These are phyloP conservation scores for Torulaspora pretoriensis DNA, from an alignment of 1,139 yeast genomes.

Conservation along the genomic window DNA sequence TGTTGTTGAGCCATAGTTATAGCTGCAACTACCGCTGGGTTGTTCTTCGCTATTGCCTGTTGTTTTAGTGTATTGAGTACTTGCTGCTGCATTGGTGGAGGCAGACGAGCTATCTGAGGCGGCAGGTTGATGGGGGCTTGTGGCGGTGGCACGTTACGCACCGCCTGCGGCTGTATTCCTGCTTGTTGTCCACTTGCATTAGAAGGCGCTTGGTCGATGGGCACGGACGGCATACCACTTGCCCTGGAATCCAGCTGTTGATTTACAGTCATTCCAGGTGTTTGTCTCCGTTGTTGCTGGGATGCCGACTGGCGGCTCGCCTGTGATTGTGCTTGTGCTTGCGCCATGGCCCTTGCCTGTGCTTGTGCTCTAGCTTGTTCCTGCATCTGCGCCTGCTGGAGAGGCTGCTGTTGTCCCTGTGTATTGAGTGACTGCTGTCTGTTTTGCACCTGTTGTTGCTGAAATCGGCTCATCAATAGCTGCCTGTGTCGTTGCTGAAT, in stretches of 20 bases:
- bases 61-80: constrained; percentile 32
- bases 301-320: constrained; percentile 18
- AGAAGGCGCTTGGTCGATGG: constrained; percentile 19
- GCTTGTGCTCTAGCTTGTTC: constrained; percentile 10
- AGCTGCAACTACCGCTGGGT: constrained; percentile 37
- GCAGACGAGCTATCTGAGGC: constrained; percentile 35
- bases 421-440: constrained; percentile 8
- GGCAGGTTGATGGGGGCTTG: constrained; percentile 30
- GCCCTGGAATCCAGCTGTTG: constrained; percentile 19
- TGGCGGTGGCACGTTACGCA: constrained; percentile 5
- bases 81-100: constrained; percentile 35
- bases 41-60: constrained; percentile 34
- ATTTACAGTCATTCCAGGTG: constrained; percentile 8
- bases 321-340: constrained; percentile 25
- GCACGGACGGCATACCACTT: constrained; percentile 40
- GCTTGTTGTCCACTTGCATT: constrained; percentile 5
- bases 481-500: constrained; percentile 38
- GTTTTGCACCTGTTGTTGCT: constrained; percentile 19
- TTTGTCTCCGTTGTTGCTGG: constrained; percentile 10
- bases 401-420: constrained; percentile 11
- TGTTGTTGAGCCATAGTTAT: constrained; percentile 41
- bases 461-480: constrained; percentile 28
- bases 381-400: constrained; percentile 11
- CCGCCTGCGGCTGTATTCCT: constrained; percentile 3
- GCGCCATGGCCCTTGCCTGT: constrained; percentile 18